These are phyloP conservation scores for Ceratopteris richardii DNA, from an alignment of 75 land plant genomes.

Conservation along the genomic window DNA sequence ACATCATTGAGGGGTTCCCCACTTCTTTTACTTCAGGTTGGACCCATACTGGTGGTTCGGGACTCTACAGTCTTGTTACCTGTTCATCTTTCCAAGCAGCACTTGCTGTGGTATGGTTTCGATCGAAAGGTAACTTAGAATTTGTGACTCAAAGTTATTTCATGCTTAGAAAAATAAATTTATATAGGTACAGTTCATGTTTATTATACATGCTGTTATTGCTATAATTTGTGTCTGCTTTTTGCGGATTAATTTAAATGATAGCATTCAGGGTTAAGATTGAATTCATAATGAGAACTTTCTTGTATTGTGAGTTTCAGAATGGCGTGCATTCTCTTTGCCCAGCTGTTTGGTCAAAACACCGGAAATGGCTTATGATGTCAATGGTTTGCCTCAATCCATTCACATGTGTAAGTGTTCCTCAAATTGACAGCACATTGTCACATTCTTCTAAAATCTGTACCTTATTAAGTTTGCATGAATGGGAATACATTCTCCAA, in stretches of 20 bases:
- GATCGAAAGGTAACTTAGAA: conserved; percentile 66
- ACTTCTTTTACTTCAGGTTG: conserved; percentile 76
- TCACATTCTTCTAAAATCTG: neutral
- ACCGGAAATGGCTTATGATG: conserved; percentile 86
- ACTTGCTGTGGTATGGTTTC: conserved; percentile 98
- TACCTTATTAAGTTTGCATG: no score
- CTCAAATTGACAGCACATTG: no score
- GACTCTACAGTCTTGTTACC: conserved; percentile 87
- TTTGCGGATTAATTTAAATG: no score
- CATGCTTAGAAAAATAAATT: neutral
- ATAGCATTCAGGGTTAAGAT: no score
- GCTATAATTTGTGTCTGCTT: no score
- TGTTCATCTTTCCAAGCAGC: conserved; percentile 89
- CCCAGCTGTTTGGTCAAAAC: conserved; percentile 98
- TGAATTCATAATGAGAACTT: no score
- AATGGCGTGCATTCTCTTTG: conserved; percentile 97
- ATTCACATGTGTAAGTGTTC: conserved; percentile 69
- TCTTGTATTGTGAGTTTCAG: no score
- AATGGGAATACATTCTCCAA: no score
- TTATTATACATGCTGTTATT: neutral
- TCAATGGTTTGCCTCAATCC: conserved; percentile 98
- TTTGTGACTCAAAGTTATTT: neutral
- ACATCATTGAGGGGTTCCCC: conserved; percentile 56
- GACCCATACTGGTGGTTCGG: conserved; percentile 86
- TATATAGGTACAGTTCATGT: neutral